These are phyloP conservation scores for Botryobasidium botryosum DNA, from an alignment of 768 basidiomycete species.

Conservation along the genomic window DNA sequence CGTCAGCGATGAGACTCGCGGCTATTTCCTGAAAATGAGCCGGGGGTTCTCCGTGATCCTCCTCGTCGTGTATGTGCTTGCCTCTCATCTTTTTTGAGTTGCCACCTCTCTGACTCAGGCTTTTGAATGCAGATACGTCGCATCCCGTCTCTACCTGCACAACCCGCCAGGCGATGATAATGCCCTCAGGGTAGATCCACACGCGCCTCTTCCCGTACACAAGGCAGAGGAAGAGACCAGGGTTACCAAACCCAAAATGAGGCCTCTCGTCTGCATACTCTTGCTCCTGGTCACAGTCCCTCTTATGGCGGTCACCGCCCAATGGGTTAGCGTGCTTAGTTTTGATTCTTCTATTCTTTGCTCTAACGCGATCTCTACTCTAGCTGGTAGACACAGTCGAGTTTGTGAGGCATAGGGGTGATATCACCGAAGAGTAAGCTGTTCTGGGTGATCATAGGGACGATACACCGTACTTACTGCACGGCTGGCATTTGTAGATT, in stretches of 20 bases:
- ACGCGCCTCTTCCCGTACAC: not conserved
- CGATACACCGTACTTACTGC: not conserved
- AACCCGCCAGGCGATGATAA: constrained; percentile 49
- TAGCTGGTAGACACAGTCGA: constrained; percentile 53
- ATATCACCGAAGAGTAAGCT: constrained; percentile 37
- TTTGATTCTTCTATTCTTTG: not conserved
- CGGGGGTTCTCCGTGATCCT: constrained; percentile 48
- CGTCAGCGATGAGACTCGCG: constrained; percentile 29
- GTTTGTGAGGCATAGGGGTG: constrained; percentile 26
- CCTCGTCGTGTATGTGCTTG: constrained; percentile 19
- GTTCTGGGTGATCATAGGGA: not conserved
- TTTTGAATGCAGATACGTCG: constrained; percentile 27
- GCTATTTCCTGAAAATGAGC: constrained; percentile 40
- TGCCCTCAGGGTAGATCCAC: constrained; percentile 11
- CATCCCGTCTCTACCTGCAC: constrained; percentile 50
- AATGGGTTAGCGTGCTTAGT: constrained; percentile 33
- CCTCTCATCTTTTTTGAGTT: not conserved
- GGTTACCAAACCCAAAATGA: constrained; percentile 20
- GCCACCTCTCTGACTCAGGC: not conserved
- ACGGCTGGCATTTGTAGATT: constrained; percentile 25
- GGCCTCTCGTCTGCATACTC: constrained; percentile 42
- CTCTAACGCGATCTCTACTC: not conserved
- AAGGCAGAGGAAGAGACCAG: constrained; percentile 6
- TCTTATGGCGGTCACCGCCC: constrained; percentile 51
- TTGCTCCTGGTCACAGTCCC: constrained; percentile 36